phyloP scores from a whole-genome alignment of 2,329 filamentous ascomycete species.

The Fusarium verrucosum region DNA sequence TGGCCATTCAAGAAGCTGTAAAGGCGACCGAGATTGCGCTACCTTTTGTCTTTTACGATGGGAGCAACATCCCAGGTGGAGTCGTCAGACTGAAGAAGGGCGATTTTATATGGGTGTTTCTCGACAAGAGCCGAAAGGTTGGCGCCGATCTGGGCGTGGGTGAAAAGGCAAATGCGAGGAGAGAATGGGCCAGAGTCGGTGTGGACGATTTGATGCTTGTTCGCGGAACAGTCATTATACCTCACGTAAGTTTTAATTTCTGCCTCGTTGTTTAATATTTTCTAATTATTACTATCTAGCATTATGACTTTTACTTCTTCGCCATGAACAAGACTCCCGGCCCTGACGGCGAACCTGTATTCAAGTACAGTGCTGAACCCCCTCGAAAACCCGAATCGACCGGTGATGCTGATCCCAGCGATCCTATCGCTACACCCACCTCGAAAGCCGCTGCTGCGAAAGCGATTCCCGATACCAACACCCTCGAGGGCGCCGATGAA shows the following conservation, averaged over 20 bases:
- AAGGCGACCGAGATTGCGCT: slow-evolving; percentile 90
- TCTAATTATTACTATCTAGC: slow-evolving; percentile 62
- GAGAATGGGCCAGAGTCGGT: slow-evolving; percentile 91
- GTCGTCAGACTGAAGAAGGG: slow-evolving; percentile 90
- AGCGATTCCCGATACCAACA: slow-evolving; percentile 58
- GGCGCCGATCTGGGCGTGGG: slow-evolving; percentile 84
- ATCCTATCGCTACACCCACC: slow-evolving; percentile 45
- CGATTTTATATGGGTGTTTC: slow-evolving; percentile 89
- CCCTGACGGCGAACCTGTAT: slow-evolving; percentile 76
- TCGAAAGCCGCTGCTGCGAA: slow-evolving; percentile 52
- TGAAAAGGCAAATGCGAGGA: slow-evolving; percentile 70
- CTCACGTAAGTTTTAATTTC: slow-evolving; percentile 74
- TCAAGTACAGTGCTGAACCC: slow-evolving; percentile 73
- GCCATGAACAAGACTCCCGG: slow-evolving; percentile 86
- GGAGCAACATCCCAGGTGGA: slow-evolving; percentile 87
- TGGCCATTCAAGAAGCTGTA: slow-evolving; percentile 83
- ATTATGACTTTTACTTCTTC: slow-evolving; percentile 98
- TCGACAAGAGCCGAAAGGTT: slow-evolving; percentile 90
- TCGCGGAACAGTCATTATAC: slow-evolving; percentile 87
- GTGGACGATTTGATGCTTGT: slow-evolving; percentile 97
- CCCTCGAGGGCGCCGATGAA: slow-evolving; percentile 78
- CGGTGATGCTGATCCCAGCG: slow-evolving; percentile 2
- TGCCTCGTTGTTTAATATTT: background rate
- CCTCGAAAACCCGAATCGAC: slow-evolving; percentile 49
- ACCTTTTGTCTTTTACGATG: slow-evolving; percentile 97